Base-by-base conservation (phyloP, 2,329 filamentous ascomycete species). In the Myriosclerotinia duriaeana region DNA sequence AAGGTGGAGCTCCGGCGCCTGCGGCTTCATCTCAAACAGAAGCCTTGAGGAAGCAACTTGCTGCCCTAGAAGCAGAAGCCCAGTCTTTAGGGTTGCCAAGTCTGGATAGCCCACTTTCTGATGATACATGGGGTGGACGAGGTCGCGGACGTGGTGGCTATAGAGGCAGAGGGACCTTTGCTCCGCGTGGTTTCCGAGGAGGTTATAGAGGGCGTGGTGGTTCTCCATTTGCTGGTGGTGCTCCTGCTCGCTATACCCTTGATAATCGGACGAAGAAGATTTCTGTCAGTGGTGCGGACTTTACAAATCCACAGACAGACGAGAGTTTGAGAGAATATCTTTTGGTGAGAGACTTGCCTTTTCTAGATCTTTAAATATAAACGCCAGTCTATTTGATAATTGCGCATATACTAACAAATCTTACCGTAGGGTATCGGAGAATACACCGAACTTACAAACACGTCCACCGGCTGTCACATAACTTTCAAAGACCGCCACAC, bases 191-290 rank as follows among this genome's bases (percentile, higher is more conserved):
- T 2, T 75, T 76, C 34, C 76, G 81, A 59, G 81, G 82, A 15
- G 78, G 79, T 0, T 80, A 79, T 66, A 76, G 80, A 54, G 82
- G 83, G 42, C 80, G 82, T 62, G 82, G 84, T 56, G 78, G 78
- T 71, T 71, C 69, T 6, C 68, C 74, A 12, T 74, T 76, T 64
- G 68, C 69, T 8, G 69, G 74, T 26, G 72, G 79, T 38, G 54
- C 64, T 22, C 64, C 52, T 14, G 79, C 79, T 7, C 73, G 83
- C 42, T 89, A 88, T 71, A 88, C 89, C 22, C 81, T 95, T 30
- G 91, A 95, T 74, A 93, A 93, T 75, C 83, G 91, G 54, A 88
- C 91, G 0, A 89, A 85, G 75, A 87, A 83, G 69, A 80, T 95
- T 12, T 83, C 84, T 7, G 78, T 94, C 34, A 81, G 82, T 9